A percentile compares a stretch with the other conserved stretches of the same genome.
Conservation (phyloP, 2,329 filamentous ascomycete species). For the Clarireedia sp. region DNA sequence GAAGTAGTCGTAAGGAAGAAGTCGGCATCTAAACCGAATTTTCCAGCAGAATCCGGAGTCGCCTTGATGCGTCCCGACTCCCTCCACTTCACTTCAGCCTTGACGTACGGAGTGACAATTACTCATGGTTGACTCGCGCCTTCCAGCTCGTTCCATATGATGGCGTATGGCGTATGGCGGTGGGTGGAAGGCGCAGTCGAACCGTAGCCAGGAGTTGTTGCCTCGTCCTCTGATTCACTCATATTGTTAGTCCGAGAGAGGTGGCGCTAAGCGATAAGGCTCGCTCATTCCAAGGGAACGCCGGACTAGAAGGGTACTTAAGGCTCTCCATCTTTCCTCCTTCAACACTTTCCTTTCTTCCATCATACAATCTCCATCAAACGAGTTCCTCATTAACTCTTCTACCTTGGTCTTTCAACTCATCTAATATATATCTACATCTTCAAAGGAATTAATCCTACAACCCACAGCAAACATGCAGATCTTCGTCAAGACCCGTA, state of each 20-base stretch:
- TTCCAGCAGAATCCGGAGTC: too few species aligned
- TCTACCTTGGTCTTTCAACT: not conserved
- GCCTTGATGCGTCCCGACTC: too few species aligned
- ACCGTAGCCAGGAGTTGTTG: not conserved
- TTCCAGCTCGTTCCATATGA: not conserved
- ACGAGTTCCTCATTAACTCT: too few species aligned
- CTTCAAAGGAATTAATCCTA: conserved; percentile 7
- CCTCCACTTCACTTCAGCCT: too few species aligned
- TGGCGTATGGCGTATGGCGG: not conserved
- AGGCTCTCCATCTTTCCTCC: conserved; percentile 20
- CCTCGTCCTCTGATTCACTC: not conserved
- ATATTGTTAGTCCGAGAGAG: not conserved
- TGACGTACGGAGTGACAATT: too few species aligned
- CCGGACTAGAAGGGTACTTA: conserved; percentile 3
- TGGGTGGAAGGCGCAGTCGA: not conserved
- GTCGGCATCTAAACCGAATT: too few species aligned
- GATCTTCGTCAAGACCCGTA: conserved; percentile 96
- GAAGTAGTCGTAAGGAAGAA: too few species aligned
- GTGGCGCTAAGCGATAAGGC: conserved; percentile 10
- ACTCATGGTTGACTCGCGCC: not conserved
- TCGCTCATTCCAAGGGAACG: not conserved
- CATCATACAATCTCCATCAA: not conserved
- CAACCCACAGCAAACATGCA: conserved; percentile 55
- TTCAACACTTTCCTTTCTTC: conserved; percentile 3
- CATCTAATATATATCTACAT: conserved; percentile 10